A percentile compares a stretch with the other conserved stretches of the same genome.
Evolutionary conservation across 805 yeast species (phyloP).

Genomic region (Spathaspora sp.): DNA sequence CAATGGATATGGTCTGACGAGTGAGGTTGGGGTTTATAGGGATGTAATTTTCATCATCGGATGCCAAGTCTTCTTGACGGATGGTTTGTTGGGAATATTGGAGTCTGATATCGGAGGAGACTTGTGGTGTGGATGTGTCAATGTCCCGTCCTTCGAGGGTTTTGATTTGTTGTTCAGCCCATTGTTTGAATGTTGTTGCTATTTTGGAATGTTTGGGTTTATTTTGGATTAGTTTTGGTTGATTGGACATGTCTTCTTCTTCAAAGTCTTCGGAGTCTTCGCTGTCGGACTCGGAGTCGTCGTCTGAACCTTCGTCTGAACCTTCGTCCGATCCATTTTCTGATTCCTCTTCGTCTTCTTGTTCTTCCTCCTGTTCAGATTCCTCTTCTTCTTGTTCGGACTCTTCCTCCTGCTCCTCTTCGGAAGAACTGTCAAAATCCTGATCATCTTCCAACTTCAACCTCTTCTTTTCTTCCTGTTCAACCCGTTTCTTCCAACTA

Average conservation of each 20-base stretch:
- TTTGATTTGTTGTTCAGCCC: constrained; percentile 80
- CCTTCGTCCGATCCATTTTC: constrained; percentile 12
- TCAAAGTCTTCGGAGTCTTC: constrained; percentile 24
- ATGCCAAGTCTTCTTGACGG: constrained; percentile 68
- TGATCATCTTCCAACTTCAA: constrained; percentile 53
- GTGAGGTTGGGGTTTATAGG: constrained; percentile 51
- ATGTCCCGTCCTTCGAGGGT: constrained; percentile 55
- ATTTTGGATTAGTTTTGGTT: constrained; percentile 29
- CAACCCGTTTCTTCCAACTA: constrained; percentile 59
- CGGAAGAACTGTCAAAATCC: constrained; percentile 48
- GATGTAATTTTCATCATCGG: constrained; percentile 57
- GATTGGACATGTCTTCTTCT: not conserved
- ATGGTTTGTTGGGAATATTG: constrained; percentile 46
- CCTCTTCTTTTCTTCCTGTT: constrained; percentile 34
- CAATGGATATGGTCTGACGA: constrained; percentile 65
- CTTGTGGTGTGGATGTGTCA: constrained; percentile 36
- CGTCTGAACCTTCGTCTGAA: constrained; percentile 19
- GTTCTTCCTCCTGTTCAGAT: constrained; percentile 19
- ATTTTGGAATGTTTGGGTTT: constrained; percentile 45
- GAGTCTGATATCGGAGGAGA: constrained; percentile 44
- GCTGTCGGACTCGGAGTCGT: constrained; percentile 22
- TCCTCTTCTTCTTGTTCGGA: constrained; percentile 19
- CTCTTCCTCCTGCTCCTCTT: constrained; percentile 11
- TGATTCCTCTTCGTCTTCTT: constrained; percentile 10
- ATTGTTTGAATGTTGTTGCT: constrained; percentile 64